Evolutionary conservation across 2,329 filamentous ascomycete genomes (phyloP), one percentile per base, ranked within the genome.

Genomic region (Penicillium janthinellum): DNA sequence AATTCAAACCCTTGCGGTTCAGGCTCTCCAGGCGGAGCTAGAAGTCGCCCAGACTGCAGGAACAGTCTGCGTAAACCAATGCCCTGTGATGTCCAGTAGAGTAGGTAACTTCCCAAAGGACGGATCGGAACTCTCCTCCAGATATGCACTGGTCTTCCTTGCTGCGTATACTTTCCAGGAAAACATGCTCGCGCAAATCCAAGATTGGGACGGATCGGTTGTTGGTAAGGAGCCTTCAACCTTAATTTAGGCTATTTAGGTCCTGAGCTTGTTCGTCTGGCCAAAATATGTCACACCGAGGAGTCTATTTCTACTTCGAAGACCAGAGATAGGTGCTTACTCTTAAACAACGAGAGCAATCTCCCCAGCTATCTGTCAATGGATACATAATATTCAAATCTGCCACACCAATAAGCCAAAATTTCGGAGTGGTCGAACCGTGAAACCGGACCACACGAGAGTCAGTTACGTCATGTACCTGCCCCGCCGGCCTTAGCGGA

Each of bases 401-500:
- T 22, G 5, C 15, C 3, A 25, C 15, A n/a, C 31, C 44, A n/a
- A 28, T 47, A 47, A 31, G 28, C 22, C 4, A 31, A 17, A n/a
- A n/a, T 15, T 10, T 1, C 20, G 20, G 12, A 4, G 14, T n/a
- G 12, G 14, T n/a, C 28, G 44, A 47, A 28, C 42, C 25, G 15
- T n/a, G 54, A 54, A 54, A 54, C 20, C 35, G 48, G n/a, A 55
- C 28, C 37, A 28, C 39, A 22, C 17, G 37, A 41, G 38, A 65
- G 61, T 69, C 61, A 65, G 67, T 66, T 69, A 69, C 67, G 67
- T 69, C 67, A 69, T 64, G 54, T 22, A 38, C 52, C 54, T 31
- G 59, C 59, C 62, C 61, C 65, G 61, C 59, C 49, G 25, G 59
- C 52, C 37, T 20, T 22, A 20, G 49, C 49, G 49, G 48, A 31